Percentiles rank a stretch among this genome's conserved stretches.
Conservation (phyloP, 768 basidiomycete species). For the Cystobasidium ongulense region DNA sequence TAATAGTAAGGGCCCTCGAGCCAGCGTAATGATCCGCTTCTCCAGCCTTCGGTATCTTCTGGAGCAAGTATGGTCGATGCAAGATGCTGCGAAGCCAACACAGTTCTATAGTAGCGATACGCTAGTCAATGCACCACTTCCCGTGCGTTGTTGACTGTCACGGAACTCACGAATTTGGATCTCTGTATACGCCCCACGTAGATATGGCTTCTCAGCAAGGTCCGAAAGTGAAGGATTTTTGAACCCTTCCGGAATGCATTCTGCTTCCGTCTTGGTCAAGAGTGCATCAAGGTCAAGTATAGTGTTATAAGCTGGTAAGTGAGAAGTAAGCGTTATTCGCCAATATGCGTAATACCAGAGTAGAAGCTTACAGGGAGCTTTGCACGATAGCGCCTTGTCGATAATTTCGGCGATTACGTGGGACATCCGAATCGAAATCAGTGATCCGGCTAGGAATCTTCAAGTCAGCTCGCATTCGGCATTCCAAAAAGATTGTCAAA, state of each 20-base stretch:
- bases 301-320: conserved; percentile 3
- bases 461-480: not conserved
- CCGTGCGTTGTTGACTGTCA: not conserved
- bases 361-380: conserved; percentile 1
- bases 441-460: not conserved
- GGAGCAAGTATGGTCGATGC: conserved; percentile 30
- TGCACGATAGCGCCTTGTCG: conserved; percentile 24
- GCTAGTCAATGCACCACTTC: not conserved
- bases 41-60: conserved; percentile 11
- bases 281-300: conserved; percentile 26
- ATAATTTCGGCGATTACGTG: conserved; percentile 20
- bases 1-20: not conserved
- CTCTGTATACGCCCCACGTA: not conserved
- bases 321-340: not conserved
- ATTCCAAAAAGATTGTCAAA: not conserved
- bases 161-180: conserved; percentile 3
- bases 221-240: conserved; percentile 5
- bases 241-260: conserved; percentile 17
- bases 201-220: conserved; percentile 18
- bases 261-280: conserved; percentile 10
- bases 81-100: conserved; percentile 14
- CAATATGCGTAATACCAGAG: not conserved
- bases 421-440: not conserved
- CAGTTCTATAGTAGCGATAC: not conserved
- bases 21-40: conserved; percentile 25